Evolutionary conservation across 164 flowering plant species (phyloP).

Genomic region (Vitis cinerea): DNA sequence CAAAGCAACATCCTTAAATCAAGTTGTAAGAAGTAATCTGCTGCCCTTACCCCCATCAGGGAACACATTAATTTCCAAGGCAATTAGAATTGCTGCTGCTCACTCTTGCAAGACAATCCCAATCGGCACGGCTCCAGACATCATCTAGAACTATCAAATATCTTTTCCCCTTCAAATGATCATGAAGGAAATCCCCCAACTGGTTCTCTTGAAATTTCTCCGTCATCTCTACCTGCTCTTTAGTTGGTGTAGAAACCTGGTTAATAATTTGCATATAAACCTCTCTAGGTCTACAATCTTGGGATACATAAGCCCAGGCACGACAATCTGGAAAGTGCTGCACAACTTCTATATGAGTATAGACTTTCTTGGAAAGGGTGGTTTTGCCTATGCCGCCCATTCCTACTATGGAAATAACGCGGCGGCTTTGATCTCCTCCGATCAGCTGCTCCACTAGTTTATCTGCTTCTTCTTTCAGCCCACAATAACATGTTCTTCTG

Average conservation of each 20-base stretch:
- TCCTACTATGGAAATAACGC: no score
- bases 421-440: background rate
- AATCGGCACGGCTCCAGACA: no score
- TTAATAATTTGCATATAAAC: no score
- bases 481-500: conserved; percentile 10
- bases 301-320: no score
- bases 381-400: no score
- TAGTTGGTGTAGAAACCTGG: background rate
- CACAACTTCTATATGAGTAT: no score
- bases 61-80: background rate
- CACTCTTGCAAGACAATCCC: no score
- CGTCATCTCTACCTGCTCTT: background rate
- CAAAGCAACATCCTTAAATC: conserved; percentile 13
- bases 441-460: conserved; percentile 1
- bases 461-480: conserved; percentile 3
- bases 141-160: no score
- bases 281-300: no score
- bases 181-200: background rate
- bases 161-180: no score
- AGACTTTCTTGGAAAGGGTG: no score
- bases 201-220: background rate
- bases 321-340: no score
- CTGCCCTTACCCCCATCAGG: background rate
- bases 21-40: conserved; percentile 18
- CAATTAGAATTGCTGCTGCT: background rate